Evolutionary conservation across 768 basidiomycete species (phyloP), one percentile per base, ranked within the genome.

Genomic region (Lentinula aciculospora): DNA sequence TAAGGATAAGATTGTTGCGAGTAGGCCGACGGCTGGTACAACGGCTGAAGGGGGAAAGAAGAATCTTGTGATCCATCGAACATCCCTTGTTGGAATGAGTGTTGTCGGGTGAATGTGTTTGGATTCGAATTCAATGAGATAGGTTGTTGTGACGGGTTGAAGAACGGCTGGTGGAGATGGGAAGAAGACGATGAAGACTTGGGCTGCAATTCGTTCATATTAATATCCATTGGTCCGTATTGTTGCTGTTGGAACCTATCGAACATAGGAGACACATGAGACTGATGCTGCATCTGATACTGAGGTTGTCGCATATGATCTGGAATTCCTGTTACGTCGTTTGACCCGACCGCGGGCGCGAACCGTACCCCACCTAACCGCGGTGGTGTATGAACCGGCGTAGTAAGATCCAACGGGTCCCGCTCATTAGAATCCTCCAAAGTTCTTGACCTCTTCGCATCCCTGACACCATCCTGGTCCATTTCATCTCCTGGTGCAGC

Each of bases 361-460:
- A 88, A 87, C 42, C 81, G 79, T 12, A 87, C 85, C 9, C 68
- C 65, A 4, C 49, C 49, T 12, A 17, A 64, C 15, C 56, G 58
- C 21, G 69, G 66, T 40, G 60, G 65, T 62, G 66, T 69, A 36
- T 66, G 58, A 4, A 66, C 66, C 32, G 75, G 74, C 13, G 68
- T 71, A 3, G 74, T 71, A 59, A 80, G 65, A 63, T 83, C 76
- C 57, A 82, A 62, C 2, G 80, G 78, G 63, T 81, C 83, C 3
- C 79, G 78, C 62, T 81, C 83, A 27, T 79, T 78, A 37, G 77
- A 75, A 17, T 76, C 77, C 10, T 74, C 76, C 9, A 56, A 44
- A 61, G 80, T 78, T 67, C 75, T 79, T 9, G 76, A 75, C 29
- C 89, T 79, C 64, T 92, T 91, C 40, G 80, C 70, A 57, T 80